phyloP scores from a whole-genome alignment of 2,329 filamentous ascomycete species.

The Alternaria gansuensis region DNA sequence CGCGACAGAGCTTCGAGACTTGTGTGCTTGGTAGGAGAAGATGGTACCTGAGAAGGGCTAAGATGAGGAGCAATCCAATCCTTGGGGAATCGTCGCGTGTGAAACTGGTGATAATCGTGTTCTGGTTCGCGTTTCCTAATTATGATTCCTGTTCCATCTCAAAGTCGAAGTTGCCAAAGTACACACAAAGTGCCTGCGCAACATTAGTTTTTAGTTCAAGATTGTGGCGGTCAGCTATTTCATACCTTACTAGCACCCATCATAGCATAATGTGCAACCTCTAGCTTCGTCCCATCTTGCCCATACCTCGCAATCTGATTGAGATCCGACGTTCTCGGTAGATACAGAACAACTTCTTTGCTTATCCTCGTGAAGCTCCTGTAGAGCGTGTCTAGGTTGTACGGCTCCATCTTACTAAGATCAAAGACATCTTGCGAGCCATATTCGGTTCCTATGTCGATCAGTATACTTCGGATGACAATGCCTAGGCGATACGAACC shows the following conservation, averaged over 20 bases:
- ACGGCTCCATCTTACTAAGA: constrained; percentile 86
- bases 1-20: constrained; percentile 57
- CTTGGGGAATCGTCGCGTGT: background rate
- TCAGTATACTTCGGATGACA: constrained; percentile 16
- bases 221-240: background rate
- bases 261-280: constrained; percentile 81
- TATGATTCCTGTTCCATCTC: constrained; percentile 29
- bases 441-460: constrained; percentile 66
- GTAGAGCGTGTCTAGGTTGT: constrained; percentile 64
- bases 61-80: background rate
- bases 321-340: constrained; percentile 69
- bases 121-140: constrained; percentile 2
- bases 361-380: constrained; percentile 49
- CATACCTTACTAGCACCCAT: constrained; percentile 83
- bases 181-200: constrained; percentile 65
- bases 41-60: constrained; percentile 46
- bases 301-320: constrained; percentile 52
- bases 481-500: constrained; percentile 57
- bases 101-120: background rate
- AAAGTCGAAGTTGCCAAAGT: constrained; percentile 63
- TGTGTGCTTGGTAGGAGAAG: constrained; percentile 56
- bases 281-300: constrained; percentile 44
- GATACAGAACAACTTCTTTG: constrained; percentile 74
- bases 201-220: background rate
- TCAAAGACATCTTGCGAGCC: constrained; percentile 77